Evolutionary conservation across 495 filamentous ascomycete species (phyloP).

Genomic region (Aspergillus olivimuriae): DNA sequence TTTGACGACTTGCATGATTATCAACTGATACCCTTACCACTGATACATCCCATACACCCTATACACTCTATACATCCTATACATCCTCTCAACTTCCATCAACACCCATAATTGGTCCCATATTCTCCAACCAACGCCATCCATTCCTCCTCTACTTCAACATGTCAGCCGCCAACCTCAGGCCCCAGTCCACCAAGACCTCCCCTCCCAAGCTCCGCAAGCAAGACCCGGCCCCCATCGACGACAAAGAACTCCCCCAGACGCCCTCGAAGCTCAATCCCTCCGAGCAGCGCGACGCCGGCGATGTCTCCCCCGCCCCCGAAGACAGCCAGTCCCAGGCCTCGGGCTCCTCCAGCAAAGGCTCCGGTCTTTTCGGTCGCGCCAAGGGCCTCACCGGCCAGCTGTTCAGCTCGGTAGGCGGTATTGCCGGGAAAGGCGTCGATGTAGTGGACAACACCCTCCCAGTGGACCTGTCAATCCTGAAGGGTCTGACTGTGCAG

Average conservation of each 20-base stretch:
- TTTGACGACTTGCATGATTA: too few species aligned
- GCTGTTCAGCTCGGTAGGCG: conserved; percentile 20
- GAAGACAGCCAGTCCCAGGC: conserved; percentile 22
- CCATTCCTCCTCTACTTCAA: too few species aligned
- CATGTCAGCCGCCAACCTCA: background rate
- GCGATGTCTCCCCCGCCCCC: conserved; percentile 11
- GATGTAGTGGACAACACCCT: conserved; percentile 26
- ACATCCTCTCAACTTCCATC: background rate
- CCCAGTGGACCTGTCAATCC: conserved; percentile 53
- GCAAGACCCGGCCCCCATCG: background rate
- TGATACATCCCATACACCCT: too few species aligned
- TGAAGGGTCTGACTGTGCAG: conserved; percentile 60
- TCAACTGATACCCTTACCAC: too few species aligned
- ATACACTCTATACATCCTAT: background rate
- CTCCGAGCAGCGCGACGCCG: conserved; percentile 23
- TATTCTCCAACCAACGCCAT: too few species aligned
- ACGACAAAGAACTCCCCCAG: background rate
- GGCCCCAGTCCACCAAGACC: background rate
- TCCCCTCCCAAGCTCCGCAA: background rate
- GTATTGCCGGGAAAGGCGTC: conserved; percentile 10
- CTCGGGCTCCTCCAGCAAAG: conserved; percentile 24
- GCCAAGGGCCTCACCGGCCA: conserved; percentile 16
- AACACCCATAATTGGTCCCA: too few species aligned
- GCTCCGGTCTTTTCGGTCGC: conserved; percentile 10
- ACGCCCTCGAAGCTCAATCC: background rate